These are phyloP conservation scores for Aspergillus aculeatinus DNA, from an alignment of 2,329 filamentous ascomycete genomes.

Conservation along the genomic window DNA sequence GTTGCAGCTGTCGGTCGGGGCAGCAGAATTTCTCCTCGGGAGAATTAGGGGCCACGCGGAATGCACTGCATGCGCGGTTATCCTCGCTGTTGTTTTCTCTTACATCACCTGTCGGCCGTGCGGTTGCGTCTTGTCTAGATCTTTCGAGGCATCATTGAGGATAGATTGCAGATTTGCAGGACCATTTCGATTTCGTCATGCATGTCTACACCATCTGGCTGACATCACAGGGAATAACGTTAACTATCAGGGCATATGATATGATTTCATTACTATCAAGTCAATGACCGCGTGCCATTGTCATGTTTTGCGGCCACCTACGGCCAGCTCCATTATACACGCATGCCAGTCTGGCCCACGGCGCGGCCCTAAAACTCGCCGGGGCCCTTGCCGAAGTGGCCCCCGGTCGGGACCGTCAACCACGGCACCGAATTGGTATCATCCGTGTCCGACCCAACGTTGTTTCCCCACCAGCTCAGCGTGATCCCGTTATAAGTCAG, in stretches of 20 bases:
- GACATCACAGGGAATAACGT: too few relatives aligned
- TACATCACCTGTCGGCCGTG: neutral
- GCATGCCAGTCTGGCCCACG: neutral
- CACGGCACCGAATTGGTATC: constrained; percentile 37
- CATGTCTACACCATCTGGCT: neutral
- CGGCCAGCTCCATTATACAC: too few relatives aligned
- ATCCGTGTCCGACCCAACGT: constrained; percentile 34
- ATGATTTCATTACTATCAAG: too few relatives aligned
- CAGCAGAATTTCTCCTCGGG: neutral
- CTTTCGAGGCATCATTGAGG: neutral
- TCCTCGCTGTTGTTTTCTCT: neutral
- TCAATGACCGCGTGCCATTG: too few relatives aligned
- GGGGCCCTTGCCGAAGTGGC: constrained; percentile 33
- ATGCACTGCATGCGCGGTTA: neutral
- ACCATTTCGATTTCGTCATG: neutral
- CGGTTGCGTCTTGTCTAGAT: neutral
- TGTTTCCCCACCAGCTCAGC: constrained; percentile 39
- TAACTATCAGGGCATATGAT: too few relatives aligned
- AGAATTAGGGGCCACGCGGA: neutral
- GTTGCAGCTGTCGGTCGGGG: too few relatives aligned
- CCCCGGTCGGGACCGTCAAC: constrained; percentile 28
- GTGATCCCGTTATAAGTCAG: constrained; percentile 31
- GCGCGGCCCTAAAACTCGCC: constrained; percentile 25
- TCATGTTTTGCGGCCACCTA: too few relatives aligned
- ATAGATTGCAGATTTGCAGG: neutral